Evolutionary conservation across 441 rosid genomes (phyloP), one percentile per base, ranked within the genome.

Genomic region (Croton laevigatus): DNA sequence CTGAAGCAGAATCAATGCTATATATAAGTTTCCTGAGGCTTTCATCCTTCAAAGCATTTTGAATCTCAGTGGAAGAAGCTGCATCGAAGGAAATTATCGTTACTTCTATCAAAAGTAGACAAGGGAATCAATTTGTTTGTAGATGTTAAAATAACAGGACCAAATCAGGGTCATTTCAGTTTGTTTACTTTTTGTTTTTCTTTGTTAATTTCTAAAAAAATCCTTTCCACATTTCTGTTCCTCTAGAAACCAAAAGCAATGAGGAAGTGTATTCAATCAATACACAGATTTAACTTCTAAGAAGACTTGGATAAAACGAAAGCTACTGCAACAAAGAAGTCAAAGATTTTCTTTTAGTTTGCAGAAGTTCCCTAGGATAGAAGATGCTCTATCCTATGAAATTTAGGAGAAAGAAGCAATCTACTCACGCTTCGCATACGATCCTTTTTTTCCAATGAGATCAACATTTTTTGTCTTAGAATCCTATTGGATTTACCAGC

Each of bases 61-160:
- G 72, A 67, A 91, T 82, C 81, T 89, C 98, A 71, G 76, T 71
- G 48, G 87, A 85, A 73, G 89, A 81, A 78, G 91, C 97, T 91
- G 87, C 65, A 79, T 59, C 57, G 73, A 68, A 66, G 1, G 59
- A 40, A 17, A 68, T 17, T 32, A 70, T 0, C 9, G 54, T 19
- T 20, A 20, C 65, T 32, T 38, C 44, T 53, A 11, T 17, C 51
- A 17, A 27, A 3, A 27, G 23, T 36, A 37, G 17, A 59, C 57
- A 36, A 45, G 46, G n/a, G 20, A 20, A 34, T 9, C 16, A 32
- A 70, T 53, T 27, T 57, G 62, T 22, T 36, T 62, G 32, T 51
- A 58, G 19, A 63, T 32, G 12, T 49, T 37, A 54, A 17, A 36
- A 74, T 36, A 69, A 44, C 14, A 42, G 64, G n/a, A 68, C 38